A percentile compares a stretch with the other conserved stretches of the same genome.
These are phyloP conservation scores for Scedosporium boydii DNA, from an alignment of 2,329 filamentous ascomycete genomes.

Conservation along the genomic window DNA sequence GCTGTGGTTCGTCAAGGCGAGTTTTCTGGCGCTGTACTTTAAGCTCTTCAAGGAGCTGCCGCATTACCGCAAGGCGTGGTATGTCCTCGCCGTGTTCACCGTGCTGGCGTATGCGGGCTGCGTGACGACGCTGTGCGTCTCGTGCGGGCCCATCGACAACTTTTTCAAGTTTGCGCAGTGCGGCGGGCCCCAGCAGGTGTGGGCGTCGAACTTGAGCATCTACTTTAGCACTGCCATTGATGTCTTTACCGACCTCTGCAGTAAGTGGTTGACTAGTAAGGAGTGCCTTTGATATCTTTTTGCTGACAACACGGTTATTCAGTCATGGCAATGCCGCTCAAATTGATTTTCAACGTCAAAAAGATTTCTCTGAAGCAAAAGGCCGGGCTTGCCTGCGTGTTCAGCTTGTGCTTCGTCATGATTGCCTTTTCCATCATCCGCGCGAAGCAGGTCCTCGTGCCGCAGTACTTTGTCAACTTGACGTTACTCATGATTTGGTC, in stretches of 20 bases:
- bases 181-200: constrained; percentile 6
- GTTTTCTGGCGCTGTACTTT: constrained; percentile 15
- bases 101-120: constrained; percentile 13
- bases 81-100: constrained; percentile 11
- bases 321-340: constrained; percentile 15
- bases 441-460: constrained; percentile 14
- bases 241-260: constrained; percentile 11
- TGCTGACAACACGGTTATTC: constrained; percentile 11
- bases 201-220: constrained; percentile 1
- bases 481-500: constrained; percentile 11
- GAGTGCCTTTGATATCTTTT: neutral
- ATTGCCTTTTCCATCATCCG: constrained; percentile 14
- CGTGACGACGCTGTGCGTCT: constrained; percentile 10
- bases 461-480: constrained; percentile 10
- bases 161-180: constrained; percentile 4
- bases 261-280: neutral
- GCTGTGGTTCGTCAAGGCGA: constrained; percentile 16
- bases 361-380: constrained; percentile 10
- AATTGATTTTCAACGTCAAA: constrained; percentile 10
- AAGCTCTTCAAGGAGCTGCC: constrained; percentile 11
- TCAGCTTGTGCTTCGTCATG: constrained; percentile 14
- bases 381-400: constrained; percentile 12
- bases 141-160: constrained; percentile 1
- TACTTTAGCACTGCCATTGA: constrained; percentile 2
- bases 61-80: constrained; percentile 12